Evolutionary conservation across 345 rosid species (phyloP), one percentile per base, ranked within the genome.

Genomic region (Excoecaria agallocha): DNA sequence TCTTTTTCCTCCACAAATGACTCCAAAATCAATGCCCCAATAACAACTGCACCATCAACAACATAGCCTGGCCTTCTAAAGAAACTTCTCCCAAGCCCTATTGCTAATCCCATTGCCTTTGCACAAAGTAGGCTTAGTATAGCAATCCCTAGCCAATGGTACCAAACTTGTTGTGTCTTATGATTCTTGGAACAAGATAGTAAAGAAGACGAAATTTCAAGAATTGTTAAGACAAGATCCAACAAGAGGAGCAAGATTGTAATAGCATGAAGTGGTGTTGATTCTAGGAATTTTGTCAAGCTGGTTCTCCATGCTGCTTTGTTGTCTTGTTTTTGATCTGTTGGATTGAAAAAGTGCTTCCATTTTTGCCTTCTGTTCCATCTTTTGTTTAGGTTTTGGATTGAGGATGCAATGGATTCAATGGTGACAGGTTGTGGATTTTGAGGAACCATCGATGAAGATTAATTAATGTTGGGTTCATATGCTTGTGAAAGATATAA

Each of bases 121-220:
- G 77, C 56, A 4, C 82, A 88, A 24, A 93, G 90, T 10, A 90
- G 66, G 64, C 76, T 70, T 56, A 93, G 63, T 64, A 90, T 86
- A 0, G 82, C 78, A 3, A 87, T 84, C n/a, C 90, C 93, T 35
- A 81, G 77, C 92, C 91, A 86, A 54, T 82, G 93, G 66, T 73
- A 85, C 98, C 96, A 87, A 24, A 69, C 74, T 30, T 78, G 60
- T 22, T 55, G 62, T 8, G 16, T 10, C 25, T 39, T 63, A 12
- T 35, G 56, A 37, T 64, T 61, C 12, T 69, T 50, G n/a, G 75
- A 45, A 17, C 85, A 85, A 1, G 89, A 85, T n/a, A 83, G 41
- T 12, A 87, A 39, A 43, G 91, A 89, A 8, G 87, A 86, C 7
- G 92, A 87, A 24, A 92, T 86, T 62, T 90, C 92, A 2, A 87